Conservation (phyloP, 1,284 basidiomycete genomes). For the Trichosporon ovoides region DNA sequence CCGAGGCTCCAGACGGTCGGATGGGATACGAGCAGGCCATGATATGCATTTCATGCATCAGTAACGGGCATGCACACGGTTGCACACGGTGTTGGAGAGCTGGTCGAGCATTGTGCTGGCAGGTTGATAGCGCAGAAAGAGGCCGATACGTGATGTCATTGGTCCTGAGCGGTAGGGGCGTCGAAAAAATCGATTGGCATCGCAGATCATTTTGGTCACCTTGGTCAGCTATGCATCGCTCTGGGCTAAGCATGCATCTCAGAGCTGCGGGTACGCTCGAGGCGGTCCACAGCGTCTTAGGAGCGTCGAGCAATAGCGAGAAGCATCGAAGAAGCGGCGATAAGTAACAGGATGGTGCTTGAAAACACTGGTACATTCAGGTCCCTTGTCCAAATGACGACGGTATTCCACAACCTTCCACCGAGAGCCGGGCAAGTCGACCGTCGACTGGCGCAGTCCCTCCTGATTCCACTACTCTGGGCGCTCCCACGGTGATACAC, state of each 20-base stretch:
- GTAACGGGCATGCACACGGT: too few species aligned
- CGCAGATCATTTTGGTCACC: neutral
- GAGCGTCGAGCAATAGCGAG: neutral
- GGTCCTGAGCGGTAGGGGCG: neutral
- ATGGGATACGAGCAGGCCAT: too few species aligned
- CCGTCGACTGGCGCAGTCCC: neutral
- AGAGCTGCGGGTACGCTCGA: too few species aligned
- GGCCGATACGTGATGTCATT: constrained; percentile 5
- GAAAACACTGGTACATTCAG: neutral
- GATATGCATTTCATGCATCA: too few species aligned
- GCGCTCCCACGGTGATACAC: neutral
- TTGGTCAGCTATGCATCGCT: neutral
- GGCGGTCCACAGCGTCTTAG: too few species aligned
- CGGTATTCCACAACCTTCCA: constrained; percentile 6
- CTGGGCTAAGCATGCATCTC: neutral
- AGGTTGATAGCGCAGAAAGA: neutral
- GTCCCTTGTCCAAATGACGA: neutral
- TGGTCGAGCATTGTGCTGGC: too few species aligned
- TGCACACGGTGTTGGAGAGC: too few species aligned
- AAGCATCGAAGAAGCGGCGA: neutral
- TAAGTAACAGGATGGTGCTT: neutral
- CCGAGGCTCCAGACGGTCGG: too few species aligned
- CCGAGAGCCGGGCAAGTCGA: neutral
- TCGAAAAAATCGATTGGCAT: neutral
- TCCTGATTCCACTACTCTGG: neutral